phyloP scores from a whole-genome alignment of 805 yeast genomes.

The Yarrowia sp. region DNA sequence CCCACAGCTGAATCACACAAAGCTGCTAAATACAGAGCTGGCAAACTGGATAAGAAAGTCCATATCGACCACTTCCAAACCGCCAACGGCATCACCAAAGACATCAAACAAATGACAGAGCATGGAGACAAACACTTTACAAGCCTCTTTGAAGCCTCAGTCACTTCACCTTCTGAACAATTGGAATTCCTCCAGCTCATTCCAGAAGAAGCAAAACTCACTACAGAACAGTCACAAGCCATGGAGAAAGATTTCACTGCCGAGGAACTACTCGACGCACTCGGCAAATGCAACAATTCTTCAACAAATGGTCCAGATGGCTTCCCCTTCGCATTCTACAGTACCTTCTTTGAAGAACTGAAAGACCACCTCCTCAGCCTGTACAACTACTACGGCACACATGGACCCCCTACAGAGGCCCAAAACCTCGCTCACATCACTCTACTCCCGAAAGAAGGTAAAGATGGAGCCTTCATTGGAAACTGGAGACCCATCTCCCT shows the following conservation, averaged over 20 bases:
- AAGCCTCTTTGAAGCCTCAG: not conserved
- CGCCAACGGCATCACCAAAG: not conserved
- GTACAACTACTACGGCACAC: not conserved
- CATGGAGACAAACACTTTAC: not conserved
- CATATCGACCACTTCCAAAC: not conserved
- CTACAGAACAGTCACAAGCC: not conserved
- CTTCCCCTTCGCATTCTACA: not conserved
- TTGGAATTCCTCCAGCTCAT: not conserved
- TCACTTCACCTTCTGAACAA: not conserved
- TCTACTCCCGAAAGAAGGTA: not conserved
- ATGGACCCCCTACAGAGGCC: not conserved
- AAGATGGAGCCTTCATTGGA: not conserved
- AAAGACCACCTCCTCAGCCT: not conserved
- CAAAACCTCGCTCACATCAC: not conserved
- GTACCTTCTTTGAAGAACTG: not conserved
- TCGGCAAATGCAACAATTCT: not conserved
- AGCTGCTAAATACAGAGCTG: not conserved
- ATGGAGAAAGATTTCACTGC: not conserved
- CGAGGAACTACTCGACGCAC: not conserved
- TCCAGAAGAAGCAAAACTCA: not conserved
- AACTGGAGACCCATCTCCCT: not conserved
- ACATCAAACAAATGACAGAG: not conserved
- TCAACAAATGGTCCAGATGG: not conserved
- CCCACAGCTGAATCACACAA: not conserved
- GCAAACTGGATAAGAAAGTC: not conserved